Evolutionary conservation across 345 rosid species (phyloP).

Genomic region (Citrus hindsii): DNA sequence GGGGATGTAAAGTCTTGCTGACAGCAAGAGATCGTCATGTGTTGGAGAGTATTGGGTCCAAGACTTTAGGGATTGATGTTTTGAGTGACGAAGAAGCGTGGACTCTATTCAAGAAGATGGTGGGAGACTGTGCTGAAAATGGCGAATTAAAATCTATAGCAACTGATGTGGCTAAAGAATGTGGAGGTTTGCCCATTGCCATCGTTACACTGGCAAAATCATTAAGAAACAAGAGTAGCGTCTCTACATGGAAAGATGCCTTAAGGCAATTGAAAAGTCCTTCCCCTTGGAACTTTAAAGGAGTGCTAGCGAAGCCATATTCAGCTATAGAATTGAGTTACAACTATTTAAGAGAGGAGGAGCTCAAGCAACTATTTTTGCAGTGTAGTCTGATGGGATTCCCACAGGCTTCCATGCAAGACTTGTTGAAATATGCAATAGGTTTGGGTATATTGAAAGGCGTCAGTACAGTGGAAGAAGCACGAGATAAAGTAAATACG

Average conservation of each 20-base stretch:
- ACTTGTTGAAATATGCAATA: too few relatives aligned
- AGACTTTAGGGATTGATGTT: not conserved
- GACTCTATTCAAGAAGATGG: constrained; percentile 20
- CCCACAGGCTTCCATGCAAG: too few relatives aligned
- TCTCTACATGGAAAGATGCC: constrained; percentile 24
- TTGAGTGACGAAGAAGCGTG: not conserved
- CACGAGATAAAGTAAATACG: too few relatives aligned
- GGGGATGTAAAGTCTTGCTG: too few relatives aligned
- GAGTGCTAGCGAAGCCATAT: too few relatives aligned
- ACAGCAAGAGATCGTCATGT: not conserved
- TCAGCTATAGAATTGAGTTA: not conserved
- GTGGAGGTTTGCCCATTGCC: constrained; percentile 10
- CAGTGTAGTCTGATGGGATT: constrained; percentile 1
- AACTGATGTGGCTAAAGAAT: not conserved
- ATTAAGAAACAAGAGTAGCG: not conserved
- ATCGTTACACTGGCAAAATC: constrained; percentile 18
- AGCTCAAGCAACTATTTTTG: not conserved
- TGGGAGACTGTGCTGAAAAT: not conserved
- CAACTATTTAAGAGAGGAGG: not conserved
- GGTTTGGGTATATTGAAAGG: too few relatives aligned
- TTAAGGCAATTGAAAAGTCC: not conserved
- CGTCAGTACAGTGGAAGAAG: too few relatives aligned
- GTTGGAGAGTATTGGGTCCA: not conserved
- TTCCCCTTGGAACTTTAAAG: not conserved
- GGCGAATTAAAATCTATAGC: constrained; percentile 5